These are phyloP conservation scores for Colletotrichum orchidophilum DNA, from an alignment of 2,329 filamentous ascomycete genomes.

Conservation along the genomic window DNA sequence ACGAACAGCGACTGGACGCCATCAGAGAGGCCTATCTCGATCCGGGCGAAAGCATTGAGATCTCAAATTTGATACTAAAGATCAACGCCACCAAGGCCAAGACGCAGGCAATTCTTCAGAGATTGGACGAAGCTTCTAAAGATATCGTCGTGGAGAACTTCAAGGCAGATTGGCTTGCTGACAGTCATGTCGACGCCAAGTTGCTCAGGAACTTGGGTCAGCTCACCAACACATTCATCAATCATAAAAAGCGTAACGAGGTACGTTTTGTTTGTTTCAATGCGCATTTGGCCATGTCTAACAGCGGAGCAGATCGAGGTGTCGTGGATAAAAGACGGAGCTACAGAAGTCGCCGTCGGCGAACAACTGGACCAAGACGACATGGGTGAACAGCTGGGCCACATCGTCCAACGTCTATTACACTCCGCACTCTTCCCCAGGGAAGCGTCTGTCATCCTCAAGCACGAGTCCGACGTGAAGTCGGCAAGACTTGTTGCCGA, in stretches of 20 bases:
- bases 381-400: slow-evolving; percentile 30
- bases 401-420: slow-evolving; percentile 29
- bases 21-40: slow-evolving; percentile 33
- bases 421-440: slow-evolving; percentile 14
- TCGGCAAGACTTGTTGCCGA: not conserved
- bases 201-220: slow-evolving; percentile 48
- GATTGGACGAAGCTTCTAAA: slow-evolving; percentile 26
- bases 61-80: slow-evolving; percentile 42
- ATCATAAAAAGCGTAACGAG: not conserved
- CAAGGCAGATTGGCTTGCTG: slow-evolving; percentile 37
- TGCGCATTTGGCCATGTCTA: not conserved
- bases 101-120: slow-evolving; percentile 46
- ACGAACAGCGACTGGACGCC: slow-evolving; percentile 36
- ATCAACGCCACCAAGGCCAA: slow-evolving; percentile 48
- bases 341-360: not conserved
- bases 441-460: not conserved
- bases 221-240: slow-evolving; percentile 45
- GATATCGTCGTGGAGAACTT: slow-evolving; percentile 36
- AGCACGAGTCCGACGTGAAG: not conserved
- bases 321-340: slow-evolving; percentile 12
- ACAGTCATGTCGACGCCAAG: slow-evolving; percentile 36
- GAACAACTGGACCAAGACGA: not conserved
- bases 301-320: slow-evolving; percentile 34
- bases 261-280: not conserved
- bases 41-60: slow-evolving; percentile 48